A percentile compares a stretch with the other conserved stretches of the same genome.
Evolutionary conservation across 1,284 basidiomycete species (phyloP).

Genomic region (Golubevia pallescens): DNA sequence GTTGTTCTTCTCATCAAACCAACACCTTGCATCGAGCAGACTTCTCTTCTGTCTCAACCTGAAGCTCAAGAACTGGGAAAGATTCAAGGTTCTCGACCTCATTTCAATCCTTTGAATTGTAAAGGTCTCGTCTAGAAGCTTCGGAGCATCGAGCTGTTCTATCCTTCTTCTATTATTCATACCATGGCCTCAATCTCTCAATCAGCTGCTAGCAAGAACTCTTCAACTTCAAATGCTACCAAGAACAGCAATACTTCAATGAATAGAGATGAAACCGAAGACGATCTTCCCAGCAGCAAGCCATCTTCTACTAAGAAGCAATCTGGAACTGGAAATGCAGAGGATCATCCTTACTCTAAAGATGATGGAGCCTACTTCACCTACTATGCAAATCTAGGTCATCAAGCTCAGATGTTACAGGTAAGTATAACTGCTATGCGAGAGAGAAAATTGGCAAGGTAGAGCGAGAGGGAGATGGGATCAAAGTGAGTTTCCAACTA

Average conservation of each 20-base stretch:
- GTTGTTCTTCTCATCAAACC: no score
- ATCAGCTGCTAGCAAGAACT: no score
- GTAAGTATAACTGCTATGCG: not conserved
- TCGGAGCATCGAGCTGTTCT: no score
- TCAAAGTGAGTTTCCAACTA: not conserved
- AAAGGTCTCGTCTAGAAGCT: no score
- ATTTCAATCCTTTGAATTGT: no score
- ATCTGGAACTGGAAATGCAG: not conserved
- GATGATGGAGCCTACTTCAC: constrained; percentile 56
- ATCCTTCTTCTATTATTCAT: no score
- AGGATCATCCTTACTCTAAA: constrained; percentile 28
- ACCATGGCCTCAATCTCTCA: no score
- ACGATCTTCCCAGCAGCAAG: not conserved
- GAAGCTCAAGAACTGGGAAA: no score
- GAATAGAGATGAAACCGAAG: not conserved
- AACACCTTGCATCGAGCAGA: no score
- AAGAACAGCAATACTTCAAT: not conserved
- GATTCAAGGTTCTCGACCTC: no score
- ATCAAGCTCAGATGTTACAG: constrained; percentile 60
- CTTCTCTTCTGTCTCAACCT: no score
- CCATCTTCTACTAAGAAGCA: not conserved
- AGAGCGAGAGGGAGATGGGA: not conserved
- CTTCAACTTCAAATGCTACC: not conserved
- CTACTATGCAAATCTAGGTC: constrained; percentile 54
- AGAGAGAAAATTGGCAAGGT: not conserved